These are phyloP conservation scores for Exophiala sideris DNA, from an alignment of 2,329 filamentous ascomycete genomes.

Conservation along the genomic window DNA sequence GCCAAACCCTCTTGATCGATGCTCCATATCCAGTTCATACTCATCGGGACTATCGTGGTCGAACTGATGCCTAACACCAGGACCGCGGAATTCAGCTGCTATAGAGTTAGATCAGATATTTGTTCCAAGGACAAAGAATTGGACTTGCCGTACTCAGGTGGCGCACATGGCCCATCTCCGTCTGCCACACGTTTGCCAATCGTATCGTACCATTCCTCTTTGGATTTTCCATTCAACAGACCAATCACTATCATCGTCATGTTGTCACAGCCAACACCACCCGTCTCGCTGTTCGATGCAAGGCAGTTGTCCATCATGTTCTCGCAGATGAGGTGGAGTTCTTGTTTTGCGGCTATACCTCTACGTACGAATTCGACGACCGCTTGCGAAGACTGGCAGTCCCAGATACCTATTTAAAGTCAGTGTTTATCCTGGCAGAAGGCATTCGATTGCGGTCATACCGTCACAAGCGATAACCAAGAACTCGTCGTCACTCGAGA, in stretches of 20 bases:
- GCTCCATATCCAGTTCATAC: constrained; percentile 50
- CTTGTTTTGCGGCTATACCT: constrained; percentile 94
- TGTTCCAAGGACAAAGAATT: constrained; percentile 41
- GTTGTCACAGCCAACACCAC: constrained; percentile 97
- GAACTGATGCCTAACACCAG: constrained; percentile 76
- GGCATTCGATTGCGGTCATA: constrained; percentile 43
- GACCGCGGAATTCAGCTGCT: constrained; percentile 78
- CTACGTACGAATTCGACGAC: constrained; percentile 95
- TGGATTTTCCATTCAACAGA: constrained; percentile 83
- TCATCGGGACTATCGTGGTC: constrained; percentile 65
- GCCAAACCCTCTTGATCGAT: constrained; percentile 63
- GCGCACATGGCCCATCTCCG: constrained; percentile 95
- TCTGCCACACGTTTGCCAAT: constrained; percentile 91
- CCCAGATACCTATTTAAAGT: constrained; percentile 79
- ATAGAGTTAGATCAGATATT: constrained; percentile 39
- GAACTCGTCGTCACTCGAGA: constrained; percentile 93
- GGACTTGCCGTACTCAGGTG: constrained; percentile 97
- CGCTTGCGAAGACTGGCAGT: constrained; percentile 96
- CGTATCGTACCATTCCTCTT: constrained; percentile 98
- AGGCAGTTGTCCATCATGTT: constrained; percentile 99
- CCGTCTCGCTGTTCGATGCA: constrained; percentile 95
- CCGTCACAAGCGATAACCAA: constrained; percentile 89
- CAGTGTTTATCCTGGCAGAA: constrained; percentile 1
- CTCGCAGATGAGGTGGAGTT: constrained; percentile 91
- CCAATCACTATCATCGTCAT: constrained; percentile 97